Percentiles rank a stretch among this genome's conserved stretches.
Evolutionary conservation across 768 basidiomycete genomes (phyloP).

Genomic region (Amanita pallidorosea): DNA sequence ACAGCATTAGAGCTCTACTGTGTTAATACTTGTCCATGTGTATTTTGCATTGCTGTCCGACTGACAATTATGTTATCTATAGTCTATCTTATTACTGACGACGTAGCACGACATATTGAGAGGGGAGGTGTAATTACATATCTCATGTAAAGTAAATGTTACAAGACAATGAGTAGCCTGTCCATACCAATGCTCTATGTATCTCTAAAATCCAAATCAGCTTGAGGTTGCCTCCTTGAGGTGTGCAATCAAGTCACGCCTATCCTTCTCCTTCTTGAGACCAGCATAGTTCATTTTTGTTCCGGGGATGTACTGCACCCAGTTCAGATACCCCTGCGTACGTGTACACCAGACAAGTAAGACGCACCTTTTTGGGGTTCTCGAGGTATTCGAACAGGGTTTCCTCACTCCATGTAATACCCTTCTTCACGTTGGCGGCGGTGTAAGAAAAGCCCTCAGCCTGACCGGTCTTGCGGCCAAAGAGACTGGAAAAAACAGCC

Average conservation of each 20-base stretch:
- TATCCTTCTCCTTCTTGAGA: constrained; percentile 97
- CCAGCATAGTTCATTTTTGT: constrained; percentile 99
- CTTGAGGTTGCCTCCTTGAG: constrained; percentile 44
- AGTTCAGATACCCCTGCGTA: neutral
- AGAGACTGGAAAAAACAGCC: constrained; percentile 40
- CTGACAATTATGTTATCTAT: too few species aligned
- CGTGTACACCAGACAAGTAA: neutral
- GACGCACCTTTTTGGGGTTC: constrained; percentile 89
- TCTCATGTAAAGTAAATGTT: too few species aligned
- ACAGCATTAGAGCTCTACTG: too few species aligned
- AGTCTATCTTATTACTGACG: too few species aligned
- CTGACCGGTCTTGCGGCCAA: constrained; percentile 82
- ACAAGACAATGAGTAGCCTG: too few species aligned
- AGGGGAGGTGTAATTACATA: too few species aligned
- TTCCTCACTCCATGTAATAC: constrained; percentile 71
- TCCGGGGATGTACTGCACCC: constrained; percentile 75
- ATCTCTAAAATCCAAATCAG: too few species aligned
- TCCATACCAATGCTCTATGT: too few species aligned
- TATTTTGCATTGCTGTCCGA: too few species aligned
- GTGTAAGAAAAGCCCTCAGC: constrained; percentile 86
- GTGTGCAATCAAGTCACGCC: constrained; percentile 85
- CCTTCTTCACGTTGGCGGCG: constrained; percentile 93
- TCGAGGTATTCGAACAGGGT: constrained; percentile 95
- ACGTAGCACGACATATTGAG: too few species aligned
- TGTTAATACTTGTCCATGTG: too few species aligned